Evolutionary conservation across 2,329 filamentous ascomycete genomes (phyloP), one percentile per base, ranked within the genome.

Genomic region (Ciborinia camelliae): DNA sequence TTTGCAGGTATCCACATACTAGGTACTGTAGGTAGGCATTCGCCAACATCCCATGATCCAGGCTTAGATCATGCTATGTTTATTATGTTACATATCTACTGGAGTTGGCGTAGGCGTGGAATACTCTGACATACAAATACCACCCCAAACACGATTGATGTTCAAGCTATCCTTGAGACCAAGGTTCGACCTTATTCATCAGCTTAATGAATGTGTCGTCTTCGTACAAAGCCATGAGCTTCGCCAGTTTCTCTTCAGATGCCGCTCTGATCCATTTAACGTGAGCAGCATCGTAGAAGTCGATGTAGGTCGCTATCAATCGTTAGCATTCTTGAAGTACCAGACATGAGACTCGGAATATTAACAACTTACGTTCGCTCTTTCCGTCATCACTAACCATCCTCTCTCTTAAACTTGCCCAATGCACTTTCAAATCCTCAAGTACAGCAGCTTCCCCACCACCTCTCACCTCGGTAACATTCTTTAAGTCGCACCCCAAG

Each of bases 201-300:
- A 70, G n/a, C 61, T 69, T 70, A n/a, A 39, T 60, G 43, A 70
- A 70, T 4, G 67, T 71, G 30, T 71, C 69, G 51, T 71, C 69
- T 35, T 62, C 67, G 28, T 68, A 71, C 35, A 71, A 59, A 35
- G 28, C 52, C 57, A 68, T 62, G 0, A 71, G 35, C 35, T 54
- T 70, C 35, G 47, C 55, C 4, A 48, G 23, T 48, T 71, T 71
- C 51, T 67, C 69, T 9, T 53, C 37, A 20, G 66, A 70, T 18
- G 66, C 58, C 18, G 59, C 65, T 57, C 59, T 64, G 43, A 70
- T 37, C 67, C 68, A 69, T 47, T 59, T 66, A 8, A 69, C 43
- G 30, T 28, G 37, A 43, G 61, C 45, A 1, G 69, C 69, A 65
- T 70, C 68, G 20, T 30, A 65, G 51, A 71, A 69, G 35, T 71